phyloP scores from a whole-genome alignment of 139 green algal genomes.

The Pedinophyceae sp. region DNA sequence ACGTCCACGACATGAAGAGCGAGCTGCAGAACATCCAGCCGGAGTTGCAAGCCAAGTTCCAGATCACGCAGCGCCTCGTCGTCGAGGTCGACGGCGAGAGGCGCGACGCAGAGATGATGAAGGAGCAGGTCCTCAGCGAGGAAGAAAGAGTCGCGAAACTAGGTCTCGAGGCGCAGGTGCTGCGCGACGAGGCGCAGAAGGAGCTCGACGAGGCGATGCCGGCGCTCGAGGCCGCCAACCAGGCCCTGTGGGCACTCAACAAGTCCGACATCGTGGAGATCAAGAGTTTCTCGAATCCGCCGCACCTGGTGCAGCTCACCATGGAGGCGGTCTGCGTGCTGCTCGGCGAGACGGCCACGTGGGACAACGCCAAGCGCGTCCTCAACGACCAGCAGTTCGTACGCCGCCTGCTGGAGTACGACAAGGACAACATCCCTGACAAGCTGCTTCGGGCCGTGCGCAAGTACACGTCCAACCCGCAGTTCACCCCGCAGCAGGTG shows the following conservation, averaged over 20 bases:
- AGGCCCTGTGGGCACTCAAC: slow-evolving; percentile 18
- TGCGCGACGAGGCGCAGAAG: slow-evolving; percentile 12
- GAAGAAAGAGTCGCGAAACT: slow-evolving; percentile 8
- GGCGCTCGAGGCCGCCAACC: slow-evolving; percentile 15
- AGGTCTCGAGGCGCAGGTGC: slow-evolving; percentile 9
- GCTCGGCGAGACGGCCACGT: slow-evolving; percentile 27
- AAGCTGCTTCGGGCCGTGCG: slow-evolving; percentile 21
- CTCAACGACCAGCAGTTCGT: slow-evolving; percentile 26
- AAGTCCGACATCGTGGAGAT: slow-evolving; percentile 71
- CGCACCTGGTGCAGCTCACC: slow-evolving; percentile 50
- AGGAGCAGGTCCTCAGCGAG: slow-evolving; percentile 4
- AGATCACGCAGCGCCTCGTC: slow-evolving; percentile 4
- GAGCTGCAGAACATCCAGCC: slow-evolving; percentile 12
- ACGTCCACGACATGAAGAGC: slow-evolving; percentile 4
- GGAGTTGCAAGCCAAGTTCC: slow-evolving; percentile 36
- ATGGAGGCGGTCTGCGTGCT: slow-evolving; percentile 26
- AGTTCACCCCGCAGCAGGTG: slow-evolving; percentile 16
- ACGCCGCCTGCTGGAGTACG: slow-evolving; percentile 34
- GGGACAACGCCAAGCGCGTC: slow-evolving; percentile 30
- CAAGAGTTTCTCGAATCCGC: slow-evolving; percentile 73
- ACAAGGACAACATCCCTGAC: slow-evolving; percentile 31
- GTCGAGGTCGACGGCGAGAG: slow-evolving; percentile 9
- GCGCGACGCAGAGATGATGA: slow-evolving; percentile 10
- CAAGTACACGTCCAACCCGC: slow-evolving; percentile 14
- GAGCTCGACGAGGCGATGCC: slow-evolving; percentile 51